Conservation (phyloP, 805 yeast species). For the Candida germanica region DNA sequence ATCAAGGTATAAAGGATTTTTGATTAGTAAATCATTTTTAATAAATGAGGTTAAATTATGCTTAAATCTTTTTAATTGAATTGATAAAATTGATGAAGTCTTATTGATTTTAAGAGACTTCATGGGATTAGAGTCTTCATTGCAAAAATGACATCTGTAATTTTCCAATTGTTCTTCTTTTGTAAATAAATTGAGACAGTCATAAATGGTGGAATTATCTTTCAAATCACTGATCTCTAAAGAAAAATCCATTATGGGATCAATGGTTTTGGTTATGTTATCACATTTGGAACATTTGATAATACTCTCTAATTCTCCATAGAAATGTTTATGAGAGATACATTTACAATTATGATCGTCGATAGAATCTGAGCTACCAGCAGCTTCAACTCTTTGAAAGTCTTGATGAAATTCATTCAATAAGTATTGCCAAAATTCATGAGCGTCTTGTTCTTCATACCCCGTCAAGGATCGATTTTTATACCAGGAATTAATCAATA, state of each 20-base stretch:
- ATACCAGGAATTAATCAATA: conserved; percentile 85
- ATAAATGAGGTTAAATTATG: conserved; percentile 48
- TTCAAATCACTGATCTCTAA: conserved; percentile 54
- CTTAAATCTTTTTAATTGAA: conserved; percentile 81
- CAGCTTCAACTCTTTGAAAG: conserved; percentile 17
- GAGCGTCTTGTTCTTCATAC: conserved; percentile 97
- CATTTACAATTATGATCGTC: conserved; percentile 56
- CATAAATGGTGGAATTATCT: conserved; percentile 43
- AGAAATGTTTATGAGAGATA: conserved; percentile 76
- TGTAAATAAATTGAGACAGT: conserved; percentile 77
- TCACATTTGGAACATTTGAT: conserved; percentile 72
- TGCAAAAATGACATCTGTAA: conserved; percentile 70
- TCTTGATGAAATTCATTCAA: conserved; percentile 74
- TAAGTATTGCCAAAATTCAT: conserved; percentile 93
- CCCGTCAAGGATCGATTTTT: conserved; percentile 86
- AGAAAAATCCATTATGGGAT: conserved; percentile 88
- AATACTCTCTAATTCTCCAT: conserved; percentile 79
- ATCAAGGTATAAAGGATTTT: conserved; percentile 70
- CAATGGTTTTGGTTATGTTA: conserved; percentile 64
- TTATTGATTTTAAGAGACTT: conserved; percentile 68
- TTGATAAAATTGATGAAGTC: conserved; percentile 73
- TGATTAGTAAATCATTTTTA: conserved; percentile 73
- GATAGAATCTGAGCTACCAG: background rate
- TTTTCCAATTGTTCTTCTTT: conserved; percentile 70
- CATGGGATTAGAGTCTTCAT: conserved; percentile 52